A percentile compares a stretch with the other conserved stretches of the same genome.
Conservation (phyloP, 2,329 filamentous ascomycete species). For the Ophiocordyceps sinensis region DNA sequence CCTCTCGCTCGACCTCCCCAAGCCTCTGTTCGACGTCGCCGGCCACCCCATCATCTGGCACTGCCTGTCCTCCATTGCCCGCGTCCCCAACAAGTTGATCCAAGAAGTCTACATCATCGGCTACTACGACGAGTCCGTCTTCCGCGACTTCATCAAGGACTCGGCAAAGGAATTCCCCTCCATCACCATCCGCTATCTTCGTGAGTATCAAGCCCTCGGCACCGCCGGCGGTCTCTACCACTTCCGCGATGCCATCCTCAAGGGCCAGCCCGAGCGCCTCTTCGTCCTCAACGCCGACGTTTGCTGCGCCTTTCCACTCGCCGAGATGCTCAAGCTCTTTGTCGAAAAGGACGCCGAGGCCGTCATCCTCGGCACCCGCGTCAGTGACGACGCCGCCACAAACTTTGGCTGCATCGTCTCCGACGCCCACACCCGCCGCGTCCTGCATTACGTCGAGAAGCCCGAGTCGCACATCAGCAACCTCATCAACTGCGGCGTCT, state of each 20-base stretch:
- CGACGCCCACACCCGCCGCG: conserved; percentile 82
- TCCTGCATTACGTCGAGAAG: conserved; percentile 98
- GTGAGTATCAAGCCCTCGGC: conserved; percentile 92
- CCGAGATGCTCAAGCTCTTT: conserved; percentile 89
- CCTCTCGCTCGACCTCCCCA: conserved; percentile 87
- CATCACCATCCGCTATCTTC: conserved; percentile 79
- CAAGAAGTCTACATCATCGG: conserved; percentile 96
- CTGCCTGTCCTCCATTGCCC: conserved; percentile 82
- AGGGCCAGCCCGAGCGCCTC: conserved; percentile 85
- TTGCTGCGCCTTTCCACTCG: conserved; percentile 94
- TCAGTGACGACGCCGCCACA: conserved; percentile 77
- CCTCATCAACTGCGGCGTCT: conserved; percentile 98
- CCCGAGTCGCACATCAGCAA: conserved; percentile 95
- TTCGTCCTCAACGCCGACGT: conserved; percentile 98
- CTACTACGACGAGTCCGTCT: conserved; percentile 95
- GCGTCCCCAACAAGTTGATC: conserved; percentile 65
- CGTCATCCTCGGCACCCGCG: conserved; percentile 84
- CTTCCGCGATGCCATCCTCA: conserved; percentile 97
- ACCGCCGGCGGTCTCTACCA: conserved; percentile 96
- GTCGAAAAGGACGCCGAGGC: conserved; percentile 93
- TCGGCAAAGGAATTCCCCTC: conserved; percentile 71
- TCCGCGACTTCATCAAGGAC: conserved; percentile 96
- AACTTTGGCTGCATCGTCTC: conserved; percentile 99
- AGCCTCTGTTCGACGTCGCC: conserved; percentile 97
- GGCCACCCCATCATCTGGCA: conserved; percentile 98